Conservation (phyloP, 1,139 yeast genomes). For the Candida sanyaensis region DNA sequence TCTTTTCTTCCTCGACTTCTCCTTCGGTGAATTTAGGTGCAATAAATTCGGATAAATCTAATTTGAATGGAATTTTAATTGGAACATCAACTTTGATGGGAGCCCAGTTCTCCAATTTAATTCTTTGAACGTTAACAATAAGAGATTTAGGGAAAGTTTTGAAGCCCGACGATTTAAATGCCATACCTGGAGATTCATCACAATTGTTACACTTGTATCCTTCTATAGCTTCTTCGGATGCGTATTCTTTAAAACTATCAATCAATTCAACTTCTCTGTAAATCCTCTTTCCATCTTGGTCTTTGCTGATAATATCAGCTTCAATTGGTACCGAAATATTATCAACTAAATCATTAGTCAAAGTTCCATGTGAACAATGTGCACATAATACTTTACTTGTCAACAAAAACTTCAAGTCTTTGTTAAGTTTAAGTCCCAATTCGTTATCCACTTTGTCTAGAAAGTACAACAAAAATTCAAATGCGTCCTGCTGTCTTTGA, state of each 20-base stretch:
- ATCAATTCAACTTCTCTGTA: conserved; percentile 54
- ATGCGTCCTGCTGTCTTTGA: conserved; percentile 92
- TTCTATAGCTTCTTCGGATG: conserved; percentile 60
- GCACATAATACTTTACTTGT: conserved; percentile 68
- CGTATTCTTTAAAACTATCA: conserved; percentile 50
- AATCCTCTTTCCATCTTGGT: conserved; percentile 43
- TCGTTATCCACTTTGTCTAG: conserved; percentile 65
- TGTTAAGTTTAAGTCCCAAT: conserved; percentile 42
- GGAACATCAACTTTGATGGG: conserved; percentile 84
- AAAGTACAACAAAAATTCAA: conserved; percentile 77
- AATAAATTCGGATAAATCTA: conserved; percentile 33
- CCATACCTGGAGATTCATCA: conserved; percentile 39
- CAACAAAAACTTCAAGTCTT: conserved; percentile 61
- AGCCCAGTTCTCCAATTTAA: conserved; percentile 85
- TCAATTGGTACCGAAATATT: conserved; percentile 64
- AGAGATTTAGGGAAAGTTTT: conserved; percentile 70
- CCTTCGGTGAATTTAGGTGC: conserved; percentile 34
- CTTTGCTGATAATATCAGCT: conserved; percentile 36
- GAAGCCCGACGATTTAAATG: conserved; percentile 51
- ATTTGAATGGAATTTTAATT: conserved; percentile 53
- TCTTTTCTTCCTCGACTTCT: conserved; percentile 42
- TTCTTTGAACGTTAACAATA: conserved; percentile 74
- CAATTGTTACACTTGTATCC: conserved; percentile 69
- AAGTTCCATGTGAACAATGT: conserved; percentile 61
- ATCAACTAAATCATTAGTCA: conserved; percentile 63